A percentile compares a stretch with the other conserved stretches of the same genome.
These are phyloP conservation scores for Lasiodiplodia sp. DNA, from an alignment of 2,329 filamentous ascomycete genomes.

Conservation along the genomic window DNA sequence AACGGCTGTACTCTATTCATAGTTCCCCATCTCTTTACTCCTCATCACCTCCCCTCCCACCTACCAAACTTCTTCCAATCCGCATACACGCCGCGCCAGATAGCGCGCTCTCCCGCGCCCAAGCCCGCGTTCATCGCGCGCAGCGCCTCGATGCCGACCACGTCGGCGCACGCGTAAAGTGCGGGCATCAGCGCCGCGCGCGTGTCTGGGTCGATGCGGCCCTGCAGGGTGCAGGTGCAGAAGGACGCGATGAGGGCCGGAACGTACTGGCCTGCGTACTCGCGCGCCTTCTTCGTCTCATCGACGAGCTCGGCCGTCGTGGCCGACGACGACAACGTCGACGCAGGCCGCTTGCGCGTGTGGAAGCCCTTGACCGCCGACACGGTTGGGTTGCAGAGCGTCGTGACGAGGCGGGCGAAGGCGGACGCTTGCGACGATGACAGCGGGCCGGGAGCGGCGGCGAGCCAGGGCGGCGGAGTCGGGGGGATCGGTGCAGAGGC, in stretches of 20 bases:
- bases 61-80: slow-evolving; percentile 45
- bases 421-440: slow-evolving; percentile 62
- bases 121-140: slow-evolving; percentile 49
- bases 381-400: slow-evolving; percentile 67
- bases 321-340: slow-evolving; percentile 17
- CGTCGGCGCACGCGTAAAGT: slow-evolving; percentile 50
- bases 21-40: background rate
- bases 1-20: background rate
- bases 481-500: slow-evolving; percentile 15
- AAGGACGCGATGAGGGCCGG: slow-evolving; percentile 66
- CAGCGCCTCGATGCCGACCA: slow-evolving; percentile 42
- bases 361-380: slow-evolving; percentile 59
- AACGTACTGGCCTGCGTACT: slow-evolving; percentile 64
- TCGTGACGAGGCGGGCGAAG: slow-evolving; percentile 62
- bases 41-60: slow-evolving; percentile 30
- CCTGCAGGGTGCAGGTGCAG: slow-evolving; percentile 59
- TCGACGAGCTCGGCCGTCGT: slow-evolving; percentile 57
- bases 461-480: slow-evolving; percentile 39
- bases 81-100: slow-evolving; percentile 47
- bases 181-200: slow-evolving; percentile 66
- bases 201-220: slow-evolving; percentile 58
- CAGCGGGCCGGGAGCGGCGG: slow-evolving; percentile 63
- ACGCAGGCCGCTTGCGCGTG: slow-evolving; percentile 33
- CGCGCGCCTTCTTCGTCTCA: slow-evolving; percentile 65
- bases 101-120: slow-evolving; percentile 41